Evolutionary conservation across 2,329 filamentous ascomycete species (phyloP).

Genomic region (Fusarium tuaranense): DNA sequence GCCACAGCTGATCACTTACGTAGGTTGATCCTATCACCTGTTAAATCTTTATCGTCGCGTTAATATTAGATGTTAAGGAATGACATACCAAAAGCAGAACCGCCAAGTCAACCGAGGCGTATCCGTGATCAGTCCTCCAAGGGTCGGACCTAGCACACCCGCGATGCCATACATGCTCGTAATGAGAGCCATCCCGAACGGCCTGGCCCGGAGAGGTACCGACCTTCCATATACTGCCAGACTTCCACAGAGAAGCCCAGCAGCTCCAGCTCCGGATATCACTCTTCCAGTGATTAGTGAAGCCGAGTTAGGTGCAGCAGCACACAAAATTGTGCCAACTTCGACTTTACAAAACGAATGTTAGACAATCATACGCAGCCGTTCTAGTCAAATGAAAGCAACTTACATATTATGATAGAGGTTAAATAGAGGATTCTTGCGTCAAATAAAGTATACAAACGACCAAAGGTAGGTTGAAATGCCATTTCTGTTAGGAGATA

Average conservation of each 20-base stretch:
- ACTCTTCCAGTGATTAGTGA: constrained; percentile 48
- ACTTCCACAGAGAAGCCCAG: constrained; percentile 40
- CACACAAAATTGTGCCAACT: constrained; percentile 61
- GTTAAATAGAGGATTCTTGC: constrained; percentile 5
- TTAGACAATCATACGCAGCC: constrained; percentile 37
- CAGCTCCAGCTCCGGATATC: constrained; percentile 60
- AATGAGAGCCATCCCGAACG: constrained; percentile 41
- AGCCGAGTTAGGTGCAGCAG: constrained; percentile 16
- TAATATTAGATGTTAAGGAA: neutral
- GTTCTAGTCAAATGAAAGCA: rapidly evolving
- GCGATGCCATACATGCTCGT: constrained; percentile 44
- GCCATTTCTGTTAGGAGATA: constrained; percentile 15
- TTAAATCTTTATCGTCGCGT: neutral
- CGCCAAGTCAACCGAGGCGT: constrained; percentile 14
- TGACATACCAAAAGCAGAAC: neutral
- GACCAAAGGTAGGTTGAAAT: constrained; percentile 12
- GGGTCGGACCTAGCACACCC: constrained; percentile 42
- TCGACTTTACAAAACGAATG: constrained; percentile 61
- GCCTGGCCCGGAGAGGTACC: constrained; percentile 46
- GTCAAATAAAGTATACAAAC: constrained; percentile 6
- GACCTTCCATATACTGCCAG: constrained; percentile 36
- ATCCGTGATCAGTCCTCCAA: constrained; percentile 45
- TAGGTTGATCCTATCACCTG: constrained; percentile 13
- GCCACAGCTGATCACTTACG: neutral
- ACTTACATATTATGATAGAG: constrained; percentile 13